A percentile compares a stretch with the other conserved stretches of the same genome.
Evolutionary conservation across 257 asterid species (phyloP).

Genomic region (Solanum neorickii): DNA sequence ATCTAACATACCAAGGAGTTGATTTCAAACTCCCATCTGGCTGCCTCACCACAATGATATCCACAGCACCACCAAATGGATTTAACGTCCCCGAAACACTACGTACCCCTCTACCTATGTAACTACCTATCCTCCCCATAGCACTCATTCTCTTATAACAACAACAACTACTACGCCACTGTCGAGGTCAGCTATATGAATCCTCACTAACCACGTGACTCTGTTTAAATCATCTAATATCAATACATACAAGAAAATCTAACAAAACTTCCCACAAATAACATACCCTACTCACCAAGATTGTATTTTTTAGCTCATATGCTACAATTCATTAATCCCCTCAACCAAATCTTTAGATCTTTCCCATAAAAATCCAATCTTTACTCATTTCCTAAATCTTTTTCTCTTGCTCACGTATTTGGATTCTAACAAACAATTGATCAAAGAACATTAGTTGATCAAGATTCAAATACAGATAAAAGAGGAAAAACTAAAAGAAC

Average conservation of each 20-base stretch:
- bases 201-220: not conserved
- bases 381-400: not conserved
- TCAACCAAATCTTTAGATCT: not conserved
- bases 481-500: not conserved
- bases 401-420: not conserved
- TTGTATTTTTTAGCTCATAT: not conserved
- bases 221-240: not conserved
- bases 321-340: not conserved
- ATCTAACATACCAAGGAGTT: conserved; percentile 18
- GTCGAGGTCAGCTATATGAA: not conserved
- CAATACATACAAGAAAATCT: not conserved
- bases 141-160: conserved; percentile 35
- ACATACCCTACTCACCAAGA: conserved; percentile 2
- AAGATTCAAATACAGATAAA: not conserved
- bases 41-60: conserved; percentile 15
- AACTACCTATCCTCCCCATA: conserved; percentile 64
- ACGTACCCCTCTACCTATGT: conserved; percentile 22
- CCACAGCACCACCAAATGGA: conserved; percentile 22
- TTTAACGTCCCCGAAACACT: conserved; percentile 20
- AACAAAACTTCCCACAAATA: conserved; percentile 2
- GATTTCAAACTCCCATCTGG: conserved; percentile 14
- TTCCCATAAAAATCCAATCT: not conserved
- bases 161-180: not conserved
- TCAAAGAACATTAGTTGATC: not conserved
- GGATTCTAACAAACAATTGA: not conserved